Base-by-base conservation (phyloP, 1,284 basidiomycete genomes). In the Leccinum cinnamomeum region DNA sequence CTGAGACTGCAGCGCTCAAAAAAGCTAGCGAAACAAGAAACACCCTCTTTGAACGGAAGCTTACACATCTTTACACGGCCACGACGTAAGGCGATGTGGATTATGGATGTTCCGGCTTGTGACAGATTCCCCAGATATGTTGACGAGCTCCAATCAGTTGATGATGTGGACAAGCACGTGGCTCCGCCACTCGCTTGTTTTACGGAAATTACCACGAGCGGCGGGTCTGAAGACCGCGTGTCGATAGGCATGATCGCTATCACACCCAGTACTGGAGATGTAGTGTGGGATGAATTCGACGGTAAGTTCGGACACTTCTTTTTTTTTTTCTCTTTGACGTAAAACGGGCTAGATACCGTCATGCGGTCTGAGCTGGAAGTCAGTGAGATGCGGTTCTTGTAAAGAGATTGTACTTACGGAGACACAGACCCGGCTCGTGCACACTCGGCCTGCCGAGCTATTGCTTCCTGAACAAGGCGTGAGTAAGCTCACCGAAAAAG, bases 1-100 rank as follows among this genome's bases (percentile, higher is more conserved):
- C 84, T 3, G 97, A 99, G 77, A 98, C 97, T 0, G 94, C 97
- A 0, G 97, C 97, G 0, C 81, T 99, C 59, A 98, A 99, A 79
- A 97, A 96, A 74, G 88, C 84, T 3, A 84, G 94, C 61, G 92
- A 94, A 61, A 96, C 90, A 65, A 83, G 88, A 56, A 92, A 90
- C 70, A 82, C 85, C 0, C 88, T 92, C 0, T 99, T 99, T 70
- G 86, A 88, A 14, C 85, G 97, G 51, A 84, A 89, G 69, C 74
- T 98, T 3, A 91, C 90, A 0, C 84, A 90, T 65, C 76, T 97
- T 53, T 97, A 94, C 69, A 98, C 95, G 12, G 87, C 93, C 23
- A 86, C 92, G 48, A 98, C 95, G 88, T 96, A 77, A 73, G 90
- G 56, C 50, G 54, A 60, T 48, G 44, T 51, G 10, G 44, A 18